Evolutionary conservation across 345 rosid genomes (phyloP), one percentile per base, ranked within the genome.

Genomic region (Eucalyptus globulus): DNA sequence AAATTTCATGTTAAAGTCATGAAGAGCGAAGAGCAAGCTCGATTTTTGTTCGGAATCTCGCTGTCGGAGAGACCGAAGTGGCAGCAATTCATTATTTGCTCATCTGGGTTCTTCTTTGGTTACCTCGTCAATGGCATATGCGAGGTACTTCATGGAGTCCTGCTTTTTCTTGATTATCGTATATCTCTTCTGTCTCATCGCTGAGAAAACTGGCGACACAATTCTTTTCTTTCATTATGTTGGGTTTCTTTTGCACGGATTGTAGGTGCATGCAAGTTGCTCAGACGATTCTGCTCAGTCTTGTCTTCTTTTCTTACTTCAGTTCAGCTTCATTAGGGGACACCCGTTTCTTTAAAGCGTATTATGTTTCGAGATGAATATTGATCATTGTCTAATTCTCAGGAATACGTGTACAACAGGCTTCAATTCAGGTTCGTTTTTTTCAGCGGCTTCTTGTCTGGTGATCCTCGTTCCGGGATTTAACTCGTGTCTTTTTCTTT

Each of bases 61-160:
- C 95, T 97, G 21, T 93, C 97, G 50, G 93, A 91, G 89, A 93
- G 96, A 89, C 95, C 98, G 40, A 93, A 89, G 89, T 97, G 98
- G 98, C 93, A 97, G 56, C 99, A 95, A 88, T 97, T 97, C 92
- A 95, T 97, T 40, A 94, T 97, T 40, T 97, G 98, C 90, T 95
- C 98, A 89, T 96, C 99, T 90, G 98, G 99, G 40, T 97, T 97
- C 93, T 97, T 97, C 98, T 97, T 97, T 60, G 98, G 99, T 85
- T 96, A 97, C 89, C 99, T 97, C 89, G 95, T 97, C 88, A 97
- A 97, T 91, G 99, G 99, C 93, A 88, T 97, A 88, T 97, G 98
- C 24, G 99, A 98, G 99, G 99, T 97, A 90, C 29, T 91, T 27
- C 27, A n/a, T 69, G 86, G 47, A 50, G 45, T 9, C 11, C 27